phyloP scores from a whole-genome alignment of 306 rosid species.

The Adenanthera pavonina region DNA sequence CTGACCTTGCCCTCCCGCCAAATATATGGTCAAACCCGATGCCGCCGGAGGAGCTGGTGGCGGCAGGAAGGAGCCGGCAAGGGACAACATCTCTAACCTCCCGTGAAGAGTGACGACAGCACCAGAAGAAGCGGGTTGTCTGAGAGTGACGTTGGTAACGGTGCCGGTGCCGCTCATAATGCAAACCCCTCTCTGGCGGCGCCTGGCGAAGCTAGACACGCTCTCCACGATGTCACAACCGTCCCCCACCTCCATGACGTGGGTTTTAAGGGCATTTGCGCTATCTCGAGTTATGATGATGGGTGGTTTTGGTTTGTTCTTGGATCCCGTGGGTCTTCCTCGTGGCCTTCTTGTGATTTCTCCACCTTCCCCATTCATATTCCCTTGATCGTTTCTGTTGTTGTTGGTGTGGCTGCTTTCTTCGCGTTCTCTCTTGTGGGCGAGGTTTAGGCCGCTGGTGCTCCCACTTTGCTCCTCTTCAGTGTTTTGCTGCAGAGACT shows the following conservation, averaged over 20 bases:
- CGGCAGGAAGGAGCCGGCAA: constrained; percentile 82
- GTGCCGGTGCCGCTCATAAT: constrained; percentile 95
- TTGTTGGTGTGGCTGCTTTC: constrained; percentile 48
- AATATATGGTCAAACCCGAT: constrained; percentile 77
- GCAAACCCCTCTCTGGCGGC: constrained; percentile 92
- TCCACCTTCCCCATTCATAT: constrained; percentile 41
- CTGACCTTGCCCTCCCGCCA: constrained; percentile 94
- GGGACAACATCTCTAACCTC: constrained; percentile 86
- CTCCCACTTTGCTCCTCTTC: constrained; percentile 87
- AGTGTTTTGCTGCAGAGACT: constrained; percentile 55
- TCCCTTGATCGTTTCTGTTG: constrained; percentile 32
- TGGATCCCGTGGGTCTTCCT: constrained; percentile 95
- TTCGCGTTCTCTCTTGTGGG: constrained; percentile 66
- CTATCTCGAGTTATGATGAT: constrained; percentile 96
- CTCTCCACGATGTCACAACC: constrained; percentile 88
- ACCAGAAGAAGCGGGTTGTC: constrained; percentile 89
- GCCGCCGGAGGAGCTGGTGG: constrained; percentile 96
- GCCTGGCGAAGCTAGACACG: constrained; percentile 79
- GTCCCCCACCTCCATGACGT: constrained; percentile 91
- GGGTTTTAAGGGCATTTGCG: constrained; percentile 90
- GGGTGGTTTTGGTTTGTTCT: constrained; percentile 96
- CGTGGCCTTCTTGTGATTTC: constrained; percentile 74
- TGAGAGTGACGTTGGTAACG: constrained; percentile 79
- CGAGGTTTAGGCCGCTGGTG: constrained; percentile 61
- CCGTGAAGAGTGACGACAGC: constrained; percentile 87